Evolutionary conservation across 1,284 basidiomycete genomes (phyloP), one percentile per base, ranked within the genome.

Genomic region (Rhodotorula sp.): DNA sequence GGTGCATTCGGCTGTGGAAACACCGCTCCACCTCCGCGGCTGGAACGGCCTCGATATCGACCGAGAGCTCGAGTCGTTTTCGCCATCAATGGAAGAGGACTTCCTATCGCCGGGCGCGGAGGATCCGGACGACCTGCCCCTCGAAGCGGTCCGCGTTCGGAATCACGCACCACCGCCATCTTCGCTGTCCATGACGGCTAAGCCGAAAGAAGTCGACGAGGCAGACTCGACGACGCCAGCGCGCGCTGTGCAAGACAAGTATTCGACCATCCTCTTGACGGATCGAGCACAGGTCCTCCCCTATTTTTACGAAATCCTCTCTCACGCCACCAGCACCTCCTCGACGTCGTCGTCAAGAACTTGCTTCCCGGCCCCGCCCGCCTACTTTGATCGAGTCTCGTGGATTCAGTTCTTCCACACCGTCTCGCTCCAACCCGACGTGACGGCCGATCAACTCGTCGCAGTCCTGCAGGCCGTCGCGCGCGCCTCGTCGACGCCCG

Each of bases 341-440:
- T 37, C 37, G 26, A 18, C 37, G 10, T 42, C 12, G 20, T 29
- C 26, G 26, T 18, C 53, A 10, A n/a, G 24, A 7, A 3, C 15
- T 55, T 29, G 33, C n/a, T 53, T 54, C 53, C 53, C 67, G 0
- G 3, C 48, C 3, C 58, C 62, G 5, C 60, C 65, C 24, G 60
- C 62, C 44, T 56, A 59, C 37, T 67, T 69, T 45, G 63, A 65
- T 45, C 14, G 42, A 6, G 24, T 62, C 20, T 37, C 68, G 6
- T 73, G 71, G 71, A 22, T 51, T 26, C 48, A 51, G 6, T 44
- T 73, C 33, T 68, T 73, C 29, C 44, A 26, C 44, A 49, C 60
- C 7, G 26, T 69, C 48, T 51, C 51, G 4, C 29, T 29, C 33
- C 54, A 59, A 20, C 14, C 51, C 22, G 30, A 51, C 26, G 30